Percentiles rank a stretch among this genome's conserved stretches.
Evolutionary conservation across 1,139 yeast genomes (phyloP).

Genomic region (Diutina scorzettiae): DNA sequence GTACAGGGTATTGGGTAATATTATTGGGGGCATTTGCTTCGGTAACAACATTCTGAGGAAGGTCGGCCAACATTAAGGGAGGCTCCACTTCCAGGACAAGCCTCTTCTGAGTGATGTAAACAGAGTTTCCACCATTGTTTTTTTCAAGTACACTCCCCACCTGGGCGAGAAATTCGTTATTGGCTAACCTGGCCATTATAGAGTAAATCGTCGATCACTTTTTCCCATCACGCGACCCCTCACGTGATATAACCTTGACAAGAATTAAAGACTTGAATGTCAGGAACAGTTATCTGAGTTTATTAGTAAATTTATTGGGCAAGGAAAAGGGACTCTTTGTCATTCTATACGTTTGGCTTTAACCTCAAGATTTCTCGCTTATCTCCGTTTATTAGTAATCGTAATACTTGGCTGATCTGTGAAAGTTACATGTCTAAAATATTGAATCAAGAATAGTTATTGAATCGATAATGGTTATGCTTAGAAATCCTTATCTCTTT

Average conservation of each 20-base stretch:
- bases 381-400: no score
- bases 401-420: no score
- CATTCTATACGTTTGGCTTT: no score
- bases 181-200: slow-evolving; percentile 27
- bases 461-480: no score
- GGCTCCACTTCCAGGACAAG: slow-evolving; percentile 18
- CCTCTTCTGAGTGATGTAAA: slow-evolving; percentile 33
- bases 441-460: no score
- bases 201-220: no score
- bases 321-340: no score
- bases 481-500: no score
- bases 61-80: slow-evolving; percentile 16
- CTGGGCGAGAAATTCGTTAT: slow-evolving; percentile 24
- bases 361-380: no score
- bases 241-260: background rate
- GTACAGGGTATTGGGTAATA: background rate
- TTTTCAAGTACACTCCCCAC: slow-evolving; percentile 17
- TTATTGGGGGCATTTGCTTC: slow-evolving; percentile 1
- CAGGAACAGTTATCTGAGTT: background rate
- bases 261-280: background rate
- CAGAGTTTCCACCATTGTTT: slow-evolving; percentile 29
- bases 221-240: background rate
- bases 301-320: background rate
- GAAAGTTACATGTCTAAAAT: no score
- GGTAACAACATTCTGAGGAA: slow-evolving; percentile 25